Conservation (phyloP, 2,329 filamentous ascomycete genomes). For the Pestalotiopsis fici region DNA sequence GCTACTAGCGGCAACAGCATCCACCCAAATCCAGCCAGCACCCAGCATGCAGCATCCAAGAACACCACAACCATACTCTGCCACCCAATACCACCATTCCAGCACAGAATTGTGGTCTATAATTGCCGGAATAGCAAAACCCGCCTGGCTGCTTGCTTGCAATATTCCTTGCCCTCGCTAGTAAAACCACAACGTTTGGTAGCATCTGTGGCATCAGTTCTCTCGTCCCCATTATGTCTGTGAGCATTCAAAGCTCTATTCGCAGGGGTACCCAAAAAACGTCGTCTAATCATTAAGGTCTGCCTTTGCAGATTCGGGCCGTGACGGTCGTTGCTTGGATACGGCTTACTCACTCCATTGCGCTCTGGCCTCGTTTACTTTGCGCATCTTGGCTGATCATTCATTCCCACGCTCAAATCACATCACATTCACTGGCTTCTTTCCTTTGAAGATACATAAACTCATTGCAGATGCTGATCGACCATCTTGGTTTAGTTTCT, state of each 20-base stretch:
- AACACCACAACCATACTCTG: background rate
- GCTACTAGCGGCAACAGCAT: background rate
- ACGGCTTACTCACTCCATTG: background rate
- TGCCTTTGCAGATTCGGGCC: background rate
- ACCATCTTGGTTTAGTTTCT: constrained; percentile 12
- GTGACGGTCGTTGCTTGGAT: background rate
- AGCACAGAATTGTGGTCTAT: background rate
- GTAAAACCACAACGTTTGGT: background rate
- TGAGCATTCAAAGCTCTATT: background rate
- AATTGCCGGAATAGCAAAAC: background rate
- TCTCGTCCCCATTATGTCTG: background rate
- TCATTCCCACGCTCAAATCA: constrained; percentile 2
- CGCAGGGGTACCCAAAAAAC: background rate
- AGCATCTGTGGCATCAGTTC: background rate
- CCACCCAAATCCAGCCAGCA: background rate
- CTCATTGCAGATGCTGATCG: constrained; percentile 12
- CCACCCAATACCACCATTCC: background rate
- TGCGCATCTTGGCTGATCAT: background rate
- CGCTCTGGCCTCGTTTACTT: background rate
- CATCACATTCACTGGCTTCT: background rate
- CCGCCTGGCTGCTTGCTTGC: background rate
- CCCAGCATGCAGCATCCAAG: background rate
- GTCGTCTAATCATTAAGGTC: background rate
- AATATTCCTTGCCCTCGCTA: background rate
- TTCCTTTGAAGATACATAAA: background rate